Percentiles rank a stretch among this genome's conserved stretches.
phyloP scores from a whole-genome alignment of 2,329 filamentous ascomycete genomes.

The Scytalidium sp. region DNA sequence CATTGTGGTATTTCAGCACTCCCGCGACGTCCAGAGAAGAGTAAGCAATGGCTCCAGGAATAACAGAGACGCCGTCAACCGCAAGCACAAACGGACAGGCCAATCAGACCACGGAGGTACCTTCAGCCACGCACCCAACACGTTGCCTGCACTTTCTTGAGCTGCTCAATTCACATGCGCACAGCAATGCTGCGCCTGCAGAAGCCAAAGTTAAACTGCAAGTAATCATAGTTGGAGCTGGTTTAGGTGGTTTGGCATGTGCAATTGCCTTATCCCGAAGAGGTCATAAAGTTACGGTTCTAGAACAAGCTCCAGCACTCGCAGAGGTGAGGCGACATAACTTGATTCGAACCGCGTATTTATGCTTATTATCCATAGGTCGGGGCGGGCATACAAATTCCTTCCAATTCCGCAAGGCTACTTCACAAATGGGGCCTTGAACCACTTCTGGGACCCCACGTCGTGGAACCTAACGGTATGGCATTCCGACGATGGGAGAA shows the following conservation, averaged over 20 bases:
- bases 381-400: slow-evolving; percentile 38
- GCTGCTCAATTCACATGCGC: background rate
- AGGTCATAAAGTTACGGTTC: slow-evolving; percentile 36
- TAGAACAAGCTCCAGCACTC: slow-evolving; percentile 36
- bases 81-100: background rate
- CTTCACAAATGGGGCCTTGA: slow-evolving; percentile 30
- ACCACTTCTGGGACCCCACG: slow-evolving; percentile 22
- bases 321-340: slow-evolving; percentile 30
- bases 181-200: background rate
- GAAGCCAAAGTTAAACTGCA: slow-evolving; percentile 9
- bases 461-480: slow-evolving; percentile 29
- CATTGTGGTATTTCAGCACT: too few relatives aligned
- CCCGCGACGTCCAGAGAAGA: background rate
- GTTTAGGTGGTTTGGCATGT: slow-evolving; percentile 39
- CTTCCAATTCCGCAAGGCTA: slow-evolving; percentile 32
- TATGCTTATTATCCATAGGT: slow-evolving; percentile 18
- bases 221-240: slow-evolving; percentile 37
- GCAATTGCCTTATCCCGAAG: slow-evolving; percentile 33
- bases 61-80: background rate
- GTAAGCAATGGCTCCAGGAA: background rate
- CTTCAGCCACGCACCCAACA: slow-evolving; percentile 5
- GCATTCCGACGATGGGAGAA: slow-evolving; percentile 32
- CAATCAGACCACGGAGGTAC: background rate
- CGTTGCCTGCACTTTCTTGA: slow-evolving; percentile 9
- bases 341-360: slow-evolving; percentile 1